These are phyloP conservation scores for Pseudogymnoascus sp. DNA, from an alignment of 2,329 filamentous ascomycete genomes.

Conservation along the genomic window DNA sequence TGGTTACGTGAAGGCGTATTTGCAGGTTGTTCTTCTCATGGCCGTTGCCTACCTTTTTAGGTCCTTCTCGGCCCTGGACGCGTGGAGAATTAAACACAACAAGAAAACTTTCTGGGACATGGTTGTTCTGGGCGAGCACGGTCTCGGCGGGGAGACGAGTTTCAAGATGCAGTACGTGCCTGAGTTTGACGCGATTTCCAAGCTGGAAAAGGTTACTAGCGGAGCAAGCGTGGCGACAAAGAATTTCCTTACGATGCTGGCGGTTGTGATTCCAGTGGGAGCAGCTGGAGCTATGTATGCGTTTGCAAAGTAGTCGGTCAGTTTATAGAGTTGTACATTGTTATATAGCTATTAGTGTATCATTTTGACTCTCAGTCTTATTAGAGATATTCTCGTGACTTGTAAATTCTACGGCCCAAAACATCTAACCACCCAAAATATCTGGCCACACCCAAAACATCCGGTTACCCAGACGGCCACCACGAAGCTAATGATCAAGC, in stretches of 20 bases:
- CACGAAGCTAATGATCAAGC: not conserved
- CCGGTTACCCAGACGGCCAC: too few relatives aligned
- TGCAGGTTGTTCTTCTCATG: constrained; percentile 61
- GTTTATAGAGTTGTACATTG: not conserved
- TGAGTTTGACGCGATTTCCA: constrained; percentile 35
- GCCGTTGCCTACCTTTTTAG: constrained; percentile 23
- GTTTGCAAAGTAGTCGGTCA: not conserved
- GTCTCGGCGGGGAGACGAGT: constrained; percentile 51
- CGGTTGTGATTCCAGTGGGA: not conserved
- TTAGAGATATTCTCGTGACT: not conserved
- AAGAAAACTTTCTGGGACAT: not conserved
- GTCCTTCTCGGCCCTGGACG: constrained; percentile 36
- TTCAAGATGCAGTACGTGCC: constrained; percentile 69
- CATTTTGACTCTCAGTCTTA: not conserved
- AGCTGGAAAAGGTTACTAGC: constrained; percentile 16
- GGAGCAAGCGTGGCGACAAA: not conserved
- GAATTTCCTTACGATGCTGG: not conserved
- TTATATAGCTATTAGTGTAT: constrained; percentile 1
- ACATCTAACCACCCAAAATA: too few relatives aligned
- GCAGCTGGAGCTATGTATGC: not conserved
- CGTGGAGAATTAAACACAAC: constrained; percentile 12
- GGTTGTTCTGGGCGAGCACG: constrained; percentile 25
- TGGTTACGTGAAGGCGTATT: constrained; percentile 41
- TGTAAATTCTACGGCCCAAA: not conserved
- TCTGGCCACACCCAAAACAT: too few relatives aligned